A percentile compares a stretch with the other conserved stretches of the same genome.
Evolutionary conservation across 2,329 filamentous ascomycete genomes (phyloP).

Genomic region (Sclerotinia sclerotiorum): DNA sequence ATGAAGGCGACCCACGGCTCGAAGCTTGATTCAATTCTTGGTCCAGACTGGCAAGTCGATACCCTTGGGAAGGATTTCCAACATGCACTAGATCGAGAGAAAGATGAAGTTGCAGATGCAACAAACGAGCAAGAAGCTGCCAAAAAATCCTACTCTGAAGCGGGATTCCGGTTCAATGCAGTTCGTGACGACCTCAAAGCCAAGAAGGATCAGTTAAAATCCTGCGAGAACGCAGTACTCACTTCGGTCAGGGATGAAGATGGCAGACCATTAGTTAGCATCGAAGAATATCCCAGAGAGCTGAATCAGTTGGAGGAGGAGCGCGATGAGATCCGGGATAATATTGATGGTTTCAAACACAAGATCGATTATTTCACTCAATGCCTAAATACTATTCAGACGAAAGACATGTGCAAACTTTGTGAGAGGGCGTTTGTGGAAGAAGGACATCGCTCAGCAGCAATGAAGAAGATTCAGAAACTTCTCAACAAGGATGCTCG

Average conservation of each 20-base stretch:
- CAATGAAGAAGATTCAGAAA: slow-evolving; percentile 66
- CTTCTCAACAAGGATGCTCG: slow-evolving; percentile 62
- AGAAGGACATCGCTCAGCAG: slow-evolving; percentile 58
- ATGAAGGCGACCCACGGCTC: slow-evolving; percentile 72
- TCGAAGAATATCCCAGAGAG: slow-evolving; percentile 56
- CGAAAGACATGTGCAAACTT: slow-evolving; percentile 71
- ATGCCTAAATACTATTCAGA: slow-evolving; percentile 64
- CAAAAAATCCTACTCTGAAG: slow-evolving; percentile 70
- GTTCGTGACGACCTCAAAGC: slow-evolving; percentile 63
- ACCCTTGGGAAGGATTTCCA: slow-evolving; percentile 73
- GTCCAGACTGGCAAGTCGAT: slow-evolving; percentile 64
- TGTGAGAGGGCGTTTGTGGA: slow-evolving; percentile 70
- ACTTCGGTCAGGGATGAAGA: slow-evolving; percentile 48
- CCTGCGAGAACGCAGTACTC: slow-evolving; percentile 58
- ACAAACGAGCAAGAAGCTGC: slow-evolving; percentile 69
- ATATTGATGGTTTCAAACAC: slow-evolving; percentile 67
- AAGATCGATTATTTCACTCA: slow-evolving; percentile 70
- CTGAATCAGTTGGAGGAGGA: slow-evolving; percentile 51
- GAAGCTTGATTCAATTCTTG: slow-evolving; percentile 66
- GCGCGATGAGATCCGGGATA: slow-evolving; percentile 55
- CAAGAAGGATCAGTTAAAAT: slow-evolving; percentile 61
- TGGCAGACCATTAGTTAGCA: slow-evolving; percentile 44
- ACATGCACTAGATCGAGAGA: slow-evolving; percentile 57
- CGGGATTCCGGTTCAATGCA: slow-evolving; percentile 70
- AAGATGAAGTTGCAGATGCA: slow-evolving; percentile 58